Conservation (phyloP, 192 early-diverging fungal genomes). For the Podila verticillata region DNA sequence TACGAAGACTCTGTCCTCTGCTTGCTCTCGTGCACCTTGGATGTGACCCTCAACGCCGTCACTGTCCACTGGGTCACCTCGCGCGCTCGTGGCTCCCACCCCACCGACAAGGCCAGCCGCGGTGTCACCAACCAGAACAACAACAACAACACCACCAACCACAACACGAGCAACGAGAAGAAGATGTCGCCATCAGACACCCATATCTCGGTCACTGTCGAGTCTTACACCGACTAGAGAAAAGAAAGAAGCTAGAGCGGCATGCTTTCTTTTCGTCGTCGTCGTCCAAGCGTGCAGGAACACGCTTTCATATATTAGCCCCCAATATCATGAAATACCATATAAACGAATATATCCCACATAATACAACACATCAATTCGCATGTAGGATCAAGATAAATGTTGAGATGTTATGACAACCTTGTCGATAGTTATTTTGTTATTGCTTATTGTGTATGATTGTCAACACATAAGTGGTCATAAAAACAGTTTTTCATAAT, state of each 20-base stretch:
- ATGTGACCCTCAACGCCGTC: conserved; percentile 56
- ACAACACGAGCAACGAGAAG: conserved; percentile 17
- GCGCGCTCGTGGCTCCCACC: conserved; percentile 9
- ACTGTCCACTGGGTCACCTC: conserved; percentile 60
- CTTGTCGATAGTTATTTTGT: no score
- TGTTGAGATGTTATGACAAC: no score
- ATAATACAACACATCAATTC: no score
- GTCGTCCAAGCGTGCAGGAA: neutral
- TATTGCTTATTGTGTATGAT: no score
- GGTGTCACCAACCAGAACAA: conserved; percentile 13
- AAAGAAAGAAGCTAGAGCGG: neutral
- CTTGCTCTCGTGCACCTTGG: conserved; percentile 56
- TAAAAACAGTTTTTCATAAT: neutral
- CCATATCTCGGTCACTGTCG: conserved; percentile 39
- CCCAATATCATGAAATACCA: neutral
- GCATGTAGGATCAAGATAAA: no score
- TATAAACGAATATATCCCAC: no score
- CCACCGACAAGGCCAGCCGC: conserved; percentile 21
- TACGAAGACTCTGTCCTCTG: conserved; percentile 56
- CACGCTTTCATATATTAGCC: neutral
- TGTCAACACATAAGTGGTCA: no score
- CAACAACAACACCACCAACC: conserved; percentile 1
- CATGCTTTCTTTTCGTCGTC: no score
- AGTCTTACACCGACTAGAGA: conserved; percentile 29
- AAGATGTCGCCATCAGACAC: conserved; percentile 21